Evolutionary conservation across 2,329 filamentous ascomycete genomes (phyloP).

Genomic region (Clonostachys rosea): DNA sequence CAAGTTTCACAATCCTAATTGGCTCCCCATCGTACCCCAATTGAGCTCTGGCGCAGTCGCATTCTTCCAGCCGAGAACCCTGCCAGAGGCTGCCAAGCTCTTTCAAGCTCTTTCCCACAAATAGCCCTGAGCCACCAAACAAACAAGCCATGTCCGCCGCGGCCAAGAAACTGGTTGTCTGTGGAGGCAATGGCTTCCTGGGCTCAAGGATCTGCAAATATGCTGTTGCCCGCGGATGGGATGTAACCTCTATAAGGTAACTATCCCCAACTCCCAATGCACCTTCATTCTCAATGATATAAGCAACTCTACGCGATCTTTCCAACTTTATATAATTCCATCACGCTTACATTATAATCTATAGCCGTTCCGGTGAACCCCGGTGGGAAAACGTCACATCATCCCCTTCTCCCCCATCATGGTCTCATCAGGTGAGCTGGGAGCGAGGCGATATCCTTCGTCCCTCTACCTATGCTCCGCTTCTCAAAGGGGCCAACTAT

Average conservation of each 20-base stretch:
- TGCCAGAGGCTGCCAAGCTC: not conserved
- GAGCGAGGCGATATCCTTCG: slow-evolving; percentile 82
- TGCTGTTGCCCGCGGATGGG: slow-evolving; percentile 80
- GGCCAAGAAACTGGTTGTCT: slow-evolving; percentile 80
- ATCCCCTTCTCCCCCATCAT: slow-evolving; percentile 65
- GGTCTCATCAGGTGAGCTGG: slow-evolving; percentile 83
- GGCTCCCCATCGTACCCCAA: no score
- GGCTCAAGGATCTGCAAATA: slow-evolving; percentile 87
- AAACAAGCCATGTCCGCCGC: slow-evolving; percentile 43
- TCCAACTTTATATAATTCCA: not conserved
- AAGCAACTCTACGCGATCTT: not conserved
- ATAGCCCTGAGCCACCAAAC: not conserved
- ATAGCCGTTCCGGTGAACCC: slow-evolving; percentile 84
- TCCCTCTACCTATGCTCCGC: slow-evolving; percentile 71
- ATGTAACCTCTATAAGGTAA: slow-evolving; percentile 89
- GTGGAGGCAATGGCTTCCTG: slow-evolving; percentile 89
- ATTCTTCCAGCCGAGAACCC: not conserved
- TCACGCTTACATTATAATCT: slow-evolving; percentile 8
- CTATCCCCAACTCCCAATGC: no score
- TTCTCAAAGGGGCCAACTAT: slow-evolving; percentile 73
- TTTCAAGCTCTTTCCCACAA: not conserved
- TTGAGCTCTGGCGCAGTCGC: not conserved
- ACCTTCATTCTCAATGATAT: not conserved
- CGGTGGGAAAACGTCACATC: slow-evolving; percentile 78
- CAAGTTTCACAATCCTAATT: no score